These are phyloP conservation scores for Meripilus lineatus DNA, from an alignment of 1,284 basidiomycete genomes.

Conservation along the genomic window DNA sequence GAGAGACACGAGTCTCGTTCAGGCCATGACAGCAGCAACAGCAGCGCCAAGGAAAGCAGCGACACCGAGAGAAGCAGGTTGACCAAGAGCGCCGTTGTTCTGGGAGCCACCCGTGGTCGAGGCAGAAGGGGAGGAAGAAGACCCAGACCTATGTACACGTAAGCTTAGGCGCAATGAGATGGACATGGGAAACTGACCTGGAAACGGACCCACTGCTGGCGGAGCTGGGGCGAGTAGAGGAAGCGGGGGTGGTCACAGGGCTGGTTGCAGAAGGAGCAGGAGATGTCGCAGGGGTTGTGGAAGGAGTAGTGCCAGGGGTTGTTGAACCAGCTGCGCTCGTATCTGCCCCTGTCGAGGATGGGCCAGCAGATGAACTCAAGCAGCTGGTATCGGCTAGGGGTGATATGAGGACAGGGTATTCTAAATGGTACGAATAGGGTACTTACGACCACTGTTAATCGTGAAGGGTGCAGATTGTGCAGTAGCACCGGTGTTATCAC, in stretches of 20 bases:
- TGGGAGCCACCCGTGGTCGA: constrained; percentile 13
- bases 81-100: constrained; percentile 17
- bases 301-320: constrained; percentile 15
- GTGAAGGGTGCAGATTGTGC: constrained; percentile 47
- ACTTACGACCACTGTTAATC: constrained; percentile 41
- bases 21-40: constrained; percentile 24
- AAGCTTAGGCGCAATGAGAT: not conserved
- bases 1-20: no score
- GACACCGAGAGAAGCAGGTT: constrained; percentile 17
- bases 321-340: constrained; percentile 54
- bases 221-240: not conserved
- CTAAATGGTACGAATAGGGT: not conserved
- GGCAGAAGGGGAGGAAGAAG: constrained; percentile 10
- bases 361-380: constrained; percentile 19
- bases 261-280: constrained; percentile 1
- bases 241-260: constrained; percentile 2
- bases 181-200: not conserved
- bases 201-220: not conserved
- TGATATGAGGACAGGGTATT: not conserved
- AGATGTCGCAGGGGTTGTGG: constrained; percentile 4
- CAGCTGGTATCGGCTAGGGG: constrained; percentile 30
- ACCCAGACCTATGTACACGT: not conserved
- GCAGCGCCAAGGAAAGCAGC: constrained; percentile 23
- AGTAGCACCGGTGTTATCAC: constrained; percentile 44
- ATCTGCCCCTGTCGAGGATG: constrained; percentile 21